Percentiles rank a stretch among this genome's conserved stretches.
Evolutionary conservation across 2,329 filamentous ascomycete genomes (phyloP).

Genomic region (Alternaria triticina): DNA sequence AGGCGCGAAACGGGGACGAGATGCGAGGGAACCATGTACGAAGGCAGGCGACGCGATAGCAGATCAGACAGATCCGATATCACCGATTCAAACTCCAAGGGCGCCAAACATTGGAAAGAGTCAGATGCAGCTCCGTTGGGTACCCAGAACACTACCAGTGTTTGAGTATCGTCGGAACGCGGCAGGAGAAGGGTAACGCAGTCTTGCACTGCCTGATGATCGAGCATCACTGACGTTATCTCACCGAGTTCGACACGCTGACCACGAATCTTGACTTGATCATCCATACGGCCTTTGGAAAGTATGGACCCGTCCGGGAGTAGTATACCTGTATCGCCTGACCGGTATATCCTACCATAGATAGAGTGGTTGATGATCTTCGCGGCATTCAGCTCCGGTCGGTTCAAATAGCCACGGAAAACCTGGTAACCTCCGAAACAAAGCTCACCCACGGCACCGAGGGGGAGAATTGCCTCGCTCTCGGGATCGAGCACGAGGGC

Average conservation of each 20-base stretch:
- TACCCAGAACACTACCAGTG: constrained; percentile 73
- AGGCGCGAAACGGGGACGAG: constrained; percentile 73
- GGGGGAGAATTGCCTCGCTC: constrained; percentile 59
- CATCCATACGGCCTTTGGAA: constrained; percentile 75
- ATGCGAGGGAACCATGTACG: constrained; percentile 80
- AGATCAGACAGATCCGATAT: constrained; percentile 58
- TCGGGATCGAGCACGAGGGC: constrained; percentile 65
- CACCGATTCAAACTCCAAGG: constrained; percentile 36
- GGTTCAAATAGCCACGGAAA: constrained; percentile 73
- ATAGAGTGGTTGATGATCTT: constrained; percentile 73
- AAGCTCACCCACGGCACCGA: constrained; percentile 79
- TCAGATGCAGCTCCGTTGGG: constrained; percentile 39
- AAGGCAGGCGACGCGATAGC: constrained; percentile 65
- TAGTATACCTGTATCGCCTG: constrained; percentile 81
- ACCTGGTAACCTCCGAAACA: constrained; percentile 89
- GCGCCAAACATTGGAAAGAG: constrained; percentile 49
- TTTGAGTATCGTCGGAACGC: constrained; percentile 54
- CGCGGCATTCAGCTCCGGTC: constrained; percentile 64
- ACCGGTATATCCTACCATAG: constrained; percentile 79
- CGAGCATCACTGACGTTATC: constrained; percentile 69
- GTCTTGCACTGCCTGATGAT: constrained; percentile 60
- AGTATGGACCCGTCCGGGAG: constrained; percentile 77
- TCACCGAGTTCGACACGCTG: constrained; percentile 81
- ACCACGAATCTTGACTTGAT: constrained; percentile 82
- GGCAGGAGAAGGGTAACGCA: constrained; percentile 68